These are phyloP conservation scores for Kodamaea alishanica DNA, from an alignment of 1,139 yeast genomes.

Conservation along the genomic window DNA sequence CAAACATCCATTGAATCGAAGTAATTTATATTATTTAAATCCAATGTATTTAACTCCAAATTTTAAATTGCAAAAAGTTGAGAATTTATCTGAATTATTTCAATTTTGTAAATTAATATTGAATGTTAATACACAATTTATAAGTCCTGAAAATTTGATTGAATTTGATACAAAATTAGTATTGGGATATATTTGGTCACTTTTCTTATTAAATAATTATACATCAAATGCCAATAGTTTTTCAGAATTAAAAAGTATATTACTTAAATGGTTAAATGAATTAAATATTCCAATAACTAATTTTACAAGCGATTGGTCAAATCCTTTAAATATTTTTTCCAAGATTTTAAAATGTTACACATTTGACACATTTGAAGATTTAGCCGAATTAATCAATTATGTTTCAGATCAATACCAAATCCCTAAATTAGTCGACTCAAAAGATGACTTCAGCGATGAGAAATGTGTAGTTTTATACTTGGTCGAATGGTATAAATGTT, in stretches of 20 bases:
- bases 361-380: conserved; percentile 23
- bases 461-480: conserved; percentile 61
- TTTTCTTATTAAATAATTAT: conserved; percentile 51
- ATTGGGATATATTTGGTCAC: conserved; percentile 64
- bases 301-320: conserved; percentile 1
- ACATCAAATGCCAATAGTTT: conserved; percentile 34
- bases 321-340: conserved; percentile 1
- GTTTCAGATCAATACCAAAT: conserved; percentile 36
- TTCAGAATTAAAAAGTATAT: conserved; percentile 30
- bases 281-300: conserved; percentile 39
- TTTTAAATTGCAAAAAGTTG: conserved; percentile 57
- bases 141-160: conserved; percentile 66
- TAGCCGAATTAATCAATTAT: conserved; percentile 30
- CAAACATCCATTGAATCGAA: conserved; percentile 14
- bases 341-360: conserved; percentile 31
- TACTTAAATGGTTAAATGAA: conserved; percentile 34
- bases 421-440: conserved; percentile 52
- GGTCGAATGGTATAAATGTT: conserved; percentile 61
- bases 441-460: conserved; percentile 62
- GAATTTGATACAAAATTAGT: conserved; percentile 62
- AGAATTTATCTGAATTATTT: conserved; percentile 56
- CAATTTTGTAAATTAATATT: conserved; percentile 52
- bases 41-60: conserved; percentile 47
- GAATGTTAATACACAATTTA: conserved; percentile 49
- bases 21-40: conserved; percentile 24